phyloP scores from a whole-genome alignment of 208 protist genomes.

The Jaenimonas drosophilae region DNA sequence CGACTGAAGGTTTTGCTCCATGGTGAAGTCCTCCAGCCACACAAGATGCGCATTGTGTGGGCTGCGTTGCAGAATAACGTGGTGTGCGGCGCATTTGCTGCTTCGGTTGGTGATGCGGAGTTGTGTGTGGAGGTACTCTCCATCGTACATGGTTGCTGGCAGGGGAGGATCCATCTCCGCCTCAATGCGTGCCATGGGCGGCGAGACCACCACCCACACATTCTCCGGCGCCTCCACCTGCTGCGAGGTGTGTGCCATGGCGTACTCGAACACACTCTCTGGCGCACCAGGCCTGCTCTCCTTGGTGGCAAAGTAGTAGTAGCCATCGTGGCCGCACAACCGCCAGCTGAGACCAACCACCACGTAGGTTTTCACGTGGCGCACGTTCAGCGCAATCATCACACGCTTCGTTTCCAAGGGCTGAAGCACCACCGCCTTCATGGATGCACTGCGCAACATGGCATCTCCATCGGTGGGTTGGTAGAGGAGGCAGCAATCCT shows the following conservation, averaged over 20 bases:
- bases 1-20: slow-evolving; percentile 25
- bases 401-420: slow-evolving; percentile 20
- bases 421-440: slow-evolving; percentile 31
- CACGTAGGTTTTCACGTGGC: slow-evolving; percentile 49
- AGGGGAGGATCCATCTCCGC: slow-evolving; percentile 43
- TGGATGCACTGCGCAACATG: slow-evolving; percentile 65
- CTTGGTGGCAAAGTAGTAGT: slow-evolving; percentile 76
- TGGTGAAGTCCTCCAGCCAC: slow-evolving; percentile 38
- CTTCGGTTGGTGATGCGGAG: slow-evolving; percentile 57
- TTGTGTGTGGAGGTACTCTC: slow-evolving; percentile 60
- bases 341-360: slow-evolving; percentile 69
- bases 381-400: slow-evolving; percentile 41
- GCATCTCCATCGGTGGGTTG: too few species aligned
- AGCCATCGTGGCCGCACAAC: slow-evolving; percentile 43
- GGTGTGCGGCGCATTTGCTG: slow-evolving; percentile 29
- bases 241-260: slow-evolving; percentile 52
- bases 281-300: slow-evolving; percentile 24
- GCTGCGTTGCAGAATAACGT: slow-evolving; percentile 66
- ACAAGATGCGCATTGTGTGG: slow-evolving; percentile 48
- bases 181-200: slow-evolving; percentile 48
- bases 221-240: slow-evolving; percentile 48
- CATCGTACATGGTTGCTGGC: slow-evolving; percentile 53
- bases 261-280: slow-evolving; percentile 60
- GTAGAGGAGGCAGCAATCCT: slow-evolving; percentile 54
- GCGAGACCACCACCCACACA: slow-evolving; percentile 43